Evolutionary conservation across 441 rosid genomes (phyloP).

Genomic region (Capsella rubella): DNA sequence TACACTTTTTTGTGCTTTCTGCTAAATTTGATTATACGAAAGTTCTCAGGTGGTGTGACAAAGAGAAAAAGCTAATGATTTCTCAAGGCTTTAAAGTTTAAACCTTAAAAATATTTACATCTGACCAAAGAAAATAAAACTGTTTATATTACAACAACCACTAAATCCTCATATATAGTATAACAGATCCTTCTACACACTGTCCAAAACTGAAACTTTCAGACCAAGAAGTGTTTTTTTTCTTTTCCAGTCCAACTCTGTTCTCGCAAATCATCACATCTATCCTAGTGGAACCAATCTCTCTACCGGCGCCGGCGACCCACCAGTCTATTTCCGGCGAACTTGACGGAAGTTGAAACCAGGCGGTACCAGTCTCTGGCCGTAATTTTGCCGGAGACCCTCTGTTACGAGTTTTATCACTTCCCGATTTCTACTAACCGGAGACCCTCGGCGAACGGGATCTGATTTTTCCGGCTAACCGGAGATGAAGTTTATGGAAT

Average conservation of each 20-base stretch:
- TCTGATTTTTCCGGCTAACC: conserved; percentile 27
- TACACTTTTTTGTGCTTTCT: conserved; percentile 37
- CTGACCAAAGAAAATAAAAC: conserved; percentile 12
- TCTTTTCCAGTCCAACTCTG: not conserved
- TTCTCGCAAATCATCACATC: not conserved
- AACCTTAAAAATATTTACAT: conserved; percentile 39
- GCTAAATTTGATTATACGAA: conserved; percentile 43
- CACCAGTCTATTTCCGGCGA: conserved; percentile 16
- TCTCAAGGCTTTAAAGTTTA: conserved; percentile 15
- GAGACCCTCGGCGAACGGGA: conserved; percentile 22
- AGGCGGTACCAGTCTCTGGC: not conserved
- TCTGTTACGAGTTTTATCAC: not conserved
- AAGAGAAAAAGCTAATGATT: conserved; percentile 32
- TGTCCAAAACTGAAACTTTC: not conserved
- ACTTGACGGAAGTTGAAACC: not conserved
- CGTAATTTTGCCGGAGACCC: conserved; percentile 12
- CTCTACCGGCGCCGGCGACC: not conserved
- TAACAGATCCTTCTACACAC: conserved; percentile 24
- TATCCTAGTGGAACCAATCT: not conserved
- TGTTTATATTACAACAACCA: conserved; percentile 40
- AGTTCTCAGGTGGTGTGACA: conserved; percentile 47
- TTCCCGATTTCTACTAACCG: not conserved
- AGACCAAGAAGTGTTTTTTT: not conserved
- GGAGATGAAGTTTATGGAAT: conserved; percentile 79
- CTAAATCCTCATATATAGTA: not conserved